These are phyloP conservation scores for Gossypium bickii DNA, from an alignment of 345 rosid genomes.

Conservation along the genomic window DNA sequence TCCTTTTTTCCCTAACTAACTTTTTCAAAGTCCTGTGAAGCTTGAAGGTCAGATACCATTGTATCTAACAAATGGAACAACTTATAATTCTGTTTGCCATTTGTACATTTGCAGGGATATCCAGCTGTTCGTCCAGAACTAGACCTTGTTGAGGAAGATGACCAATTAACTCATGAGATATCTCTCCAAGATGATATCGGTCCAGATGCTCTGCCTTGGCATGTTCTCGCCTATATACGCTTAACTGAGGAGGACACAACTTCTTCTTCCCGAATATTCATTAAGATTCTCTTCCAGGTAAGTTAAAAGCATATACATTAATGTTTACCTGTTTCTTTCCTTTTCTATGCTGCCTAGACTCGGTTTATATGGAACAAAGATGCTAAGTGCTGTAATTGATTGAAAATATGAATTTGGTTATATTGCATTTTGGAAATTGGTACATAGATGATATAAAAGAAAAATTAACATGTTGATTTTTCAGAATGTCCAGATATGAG, in stretches of 20 bases:
- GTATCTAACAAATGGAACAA: too few species aligned
- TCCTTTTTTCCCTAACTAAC: too few species aligned
- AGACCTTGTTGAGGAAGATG: too few species aligned
- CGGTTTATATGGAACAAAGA: neutral
- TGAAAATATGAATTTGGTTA: neutral
- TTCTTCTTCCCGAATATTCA: slow-evolving; percentile 85
- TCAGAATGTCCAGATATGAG: neutral
- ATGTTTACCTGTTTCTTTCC: neutral
- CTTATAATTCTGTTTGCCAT: too few species aligned
- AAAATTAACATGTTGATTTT: neutral
- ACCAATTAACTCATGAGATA: too few species aligned
- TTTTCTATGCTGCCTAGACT: neutral
- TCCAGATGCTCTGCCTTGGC: slow-evolving; percentile 96
- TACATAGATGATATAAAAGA: neutral
- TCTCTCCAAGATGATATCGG: too few species aligned
- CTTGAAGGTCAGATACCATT: too few species aligned
- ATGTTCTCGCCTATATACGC: slow-evolving; percentile 73
- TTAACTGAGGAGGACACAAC: slow-evolving; percentile 93
- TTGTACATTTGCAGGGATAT: too few species aligned
- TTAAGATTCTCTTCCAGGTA: slow-evolving; percentile 97
- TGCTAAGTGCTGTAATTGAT: neutral
- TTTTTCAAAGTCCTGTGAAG: too few species aligned
- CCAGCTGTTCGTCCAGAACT: too few species aligned
- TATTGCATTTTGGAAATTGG: neutral
- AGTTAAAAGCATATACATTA: neutral